Evolutionary conservation across 2,329 filamentous ascomycete species (phyloP).

Genomic region (Penicillium fuscoglaucum): DNA sequence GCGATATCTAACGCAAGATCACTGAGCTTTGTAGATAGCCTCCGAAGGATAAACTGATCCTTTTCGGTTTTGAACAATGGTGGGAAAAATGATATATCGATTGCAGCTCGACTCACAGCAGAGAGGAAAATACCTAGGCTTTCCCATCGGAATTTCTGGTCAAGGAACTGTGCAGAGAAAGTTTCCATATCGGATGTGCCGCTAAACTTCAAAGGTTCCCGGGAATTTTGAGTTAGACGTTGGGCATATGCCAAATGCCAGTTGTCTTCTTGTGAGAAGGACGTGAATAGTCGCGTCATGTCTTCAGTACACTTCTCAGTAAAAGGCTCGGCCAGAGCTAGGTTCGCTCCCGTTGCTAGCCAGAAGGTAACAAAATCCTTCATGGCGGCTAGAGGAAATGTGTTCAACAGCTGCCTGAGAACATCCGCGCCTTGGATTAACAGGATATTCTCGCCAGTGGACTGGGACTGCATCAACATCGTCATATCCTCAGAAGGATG

Average conservation of each 20-base stretch:
- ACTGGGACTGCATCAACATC: slow-evolving; percentile 14
- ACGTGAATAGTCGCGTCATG: slow-evolving; percentile 23
- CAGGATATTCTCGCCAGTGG: slow-evolving; percentile 24
- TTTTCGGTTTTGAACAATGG: slow-evolving; percentile 31
- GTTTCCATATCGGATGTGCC: slow-evolving; percentile 10
- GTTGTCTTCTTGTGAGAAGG: slow-evolving; percentile 22
- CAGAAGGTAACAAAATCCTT: slow-evolving; percentile 29
- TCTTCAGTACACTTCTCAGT: slow-evolving; percentile 25
- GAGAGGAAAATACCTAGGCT: slow-evolving; percentile 42
- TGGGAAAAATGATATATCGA: slow-evolving; percentile 34
- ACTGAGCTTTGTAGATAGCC: slow-evolving; percentile 30
- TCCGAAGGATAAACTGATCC: slow-evolving; percentile 29
- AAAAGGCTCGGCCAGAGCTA: slow-evolving; percentile 29
- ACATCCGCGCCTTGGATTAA: slow-evolving; percentile 27
- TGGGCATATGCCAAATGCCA: slow-evolving; percentile 28
- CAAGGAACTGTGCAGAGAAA: slow-evolving; percentile 27
- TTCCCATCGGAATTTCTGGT: slow-evolving; percentile 40
- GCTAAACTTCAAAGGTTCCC: slow-evolving; percentile 17
- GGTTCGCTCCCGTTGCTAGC: slow-evolving; percentile 27
- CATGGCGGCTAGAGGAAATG: slow-evolving; percentile 24
- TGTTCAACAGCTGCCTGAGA: slow-evolving; percentile 22
- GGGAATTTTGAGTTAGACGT: slow-evolving; percentile 24
- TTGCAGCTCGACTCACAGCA: slow-evolving; percentile 36
- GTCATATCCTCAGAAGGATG: slow-evolving; percentile 1
- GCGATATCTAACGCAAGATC: slow-evolving; percentile 42